A percentile compares a stretch with the other conserved stretches of the same genome.
phyloP scores from a whole-genome alignment of 192 early-diverging fungal species.

The Gorgonomyces haynaldii region DNA sequence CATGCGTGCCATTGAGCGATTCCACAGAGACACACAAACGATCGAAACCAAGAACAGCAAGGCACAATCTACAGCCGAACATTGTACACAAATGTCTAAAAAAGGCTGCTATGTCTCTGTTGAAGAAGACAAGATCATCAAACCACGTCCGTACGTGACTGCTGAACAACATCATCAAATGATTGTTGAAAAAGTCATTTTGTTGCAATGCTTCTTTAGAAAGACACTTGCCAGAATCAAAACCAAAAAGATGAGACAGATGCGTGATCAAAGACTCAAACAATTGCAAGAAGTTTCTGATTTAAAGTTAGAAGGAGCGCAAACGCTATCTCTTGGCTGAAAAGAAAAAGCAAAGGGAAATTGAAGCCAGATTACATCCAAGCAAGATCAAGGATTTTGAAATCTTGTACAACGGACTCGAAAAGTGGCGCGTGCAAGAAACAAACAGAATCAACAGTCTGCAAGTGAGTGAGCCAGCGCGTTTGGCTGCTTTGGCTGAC shows the following conservation, averaged over 20 bases:
- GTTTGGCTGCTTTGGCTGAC: conserved; percentile 43
- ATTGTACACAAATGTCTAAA: conserved; percentile 43
- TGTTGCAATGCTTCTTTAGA: conserved; percentile 45
- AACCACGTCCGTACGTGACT: conserved; percentile 27
- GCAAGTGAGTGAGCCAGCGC: conserved; percentile 33
- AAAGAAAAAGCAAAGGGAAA: conserved; percentile 32
- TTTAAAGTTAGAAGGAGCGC: conserved; percentile 30
- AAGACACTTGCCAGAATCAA: conserved; percentile 23
- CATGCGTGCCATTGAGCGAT: conserved; percentile 12
- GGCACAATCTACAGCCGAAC: conserved; percentile 24
- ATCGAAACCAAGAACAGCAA: conserved; percentile 28
- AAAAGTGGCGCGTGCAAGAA: conserved; percentile 45
- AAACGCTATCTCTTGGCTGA: conserved; percentile 31
- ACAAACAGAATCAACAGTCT: conserved; percentile 37
- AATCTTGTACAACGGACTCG: conserved; percentile 44
- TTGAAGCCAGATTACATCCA: conserved; percentile 40
- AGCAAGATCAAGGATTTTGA: conserved; percentile 45
- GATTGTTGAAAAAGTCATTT: conserved; percentile 21
- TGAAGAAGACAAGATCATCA: conserved; percentile 21
- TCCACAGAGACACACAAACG: conserved; percentile 47
- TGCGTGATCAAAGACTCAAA: conserved; percentile 16
- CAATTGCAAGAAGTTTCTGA: conserved; percentile 21
- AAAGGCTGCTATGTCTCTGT: conserved; percentile 26
- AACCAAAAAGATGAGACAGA: conserved; percentile 18
- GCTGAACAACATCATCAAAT: conserved; percentile 25